Evolutionary conservation across 495 filamentous ascomycete species (phyloP).

Genomic region (Tuber indicum): DNA sequence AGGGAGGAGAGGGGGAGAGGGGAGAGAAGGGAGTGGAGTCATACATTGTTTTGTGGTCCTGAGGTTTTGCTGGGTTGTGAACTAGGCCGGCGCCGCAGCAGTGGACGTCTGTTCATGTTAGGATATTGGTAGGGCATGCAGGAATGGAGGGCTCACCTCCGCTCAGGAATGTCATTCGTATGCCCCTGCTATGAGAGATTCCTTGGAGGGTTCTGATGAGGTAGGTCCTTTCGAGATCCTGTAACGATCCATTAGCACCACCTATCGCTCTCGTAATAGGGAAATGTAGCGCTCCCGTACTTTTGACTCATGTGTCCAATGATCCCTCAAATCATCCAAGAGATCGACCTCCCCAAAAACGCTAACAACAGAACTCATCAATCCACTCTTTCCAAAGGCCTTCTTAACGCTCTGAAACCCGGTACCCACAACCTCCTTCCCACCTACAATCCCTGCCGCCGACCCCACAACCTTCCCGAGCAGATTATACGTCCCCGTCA

Average conservation of each 20-base stretch:
- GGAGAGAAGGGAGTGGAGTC: background rate
- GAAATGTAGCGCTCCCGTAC: constrained; percentile 42
- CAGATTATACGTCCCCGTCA: constrained; percentile 90
- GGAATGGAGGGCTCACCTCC: constrained; percentile 49
- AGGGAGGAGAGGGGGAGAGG: background rate
- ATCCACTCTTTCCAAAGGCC: constrained; percentile 84
- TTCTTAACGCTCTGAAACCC: constrained; percentile 93
- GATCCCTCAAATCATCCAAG: constrained; percentile 85
- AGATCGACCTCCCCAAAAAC: constrained; percentile 97
- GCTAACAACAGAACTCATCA: constrained; percentile 90
- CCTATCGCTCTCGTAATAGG: background rate
- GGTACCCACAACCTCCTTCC: constrained; percentile 79
- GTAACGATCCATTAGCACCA: background rate
- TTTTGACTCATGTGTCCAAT: constrained; percentile 98
- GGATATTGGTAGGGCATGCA: background rate
- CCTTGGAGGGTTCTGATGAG: constrained; percentile 91
- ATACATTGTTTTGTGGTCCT: constrained; percentile 92
- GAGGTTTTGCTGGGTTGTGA: constrained; percentile 83
- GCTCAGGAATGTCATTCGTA: constrained; percentile 93
- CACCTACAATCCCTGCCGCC: constrained; percentile 88
- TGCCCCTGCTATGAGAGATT: constrained; percentile 83
- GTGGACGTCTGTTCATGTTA: constrained; percentile 57
- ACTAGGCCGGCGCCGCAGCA: constrained; percentile 87
- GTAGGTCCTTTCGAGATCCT: constrained; percentile 93
- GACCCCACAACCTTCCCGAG: constrained; percentile 89